phyloP scores from a whole-genome alignment of 495 filamentous ascomycete genomes.

The Hypomontagnella submonticulosa region DNA sequence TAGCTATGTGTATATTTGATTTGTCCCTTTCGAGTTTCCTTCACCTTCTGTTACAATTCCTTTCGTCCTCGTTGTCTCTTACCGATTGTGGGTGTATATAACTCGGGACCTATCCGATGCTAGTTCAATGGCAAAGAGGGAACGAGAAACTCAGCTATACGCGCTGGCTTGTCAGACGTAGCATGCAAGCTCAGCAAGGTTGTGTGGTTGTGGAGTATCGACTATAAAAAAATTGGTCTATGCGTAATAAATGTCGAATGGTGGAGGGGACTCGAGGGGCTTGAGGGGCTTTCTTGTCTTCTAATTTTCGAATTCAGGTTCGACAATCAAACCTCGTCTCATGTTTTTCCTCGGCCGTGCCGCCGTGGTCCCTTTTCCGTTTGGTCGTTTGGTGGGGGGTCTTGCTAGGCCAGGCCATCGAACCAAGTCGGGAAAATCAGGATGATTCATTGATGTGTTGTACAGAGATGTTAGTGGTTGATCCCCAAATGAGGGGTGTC shows the following conservation, averaged over 20 bases:
- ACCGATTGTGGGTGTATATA: slow-evolving; percentile 24
- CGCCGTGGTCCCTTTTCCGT: slow-evolving; percentile 37
- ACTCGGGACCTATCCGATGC: slow-evolving; percentile 19
- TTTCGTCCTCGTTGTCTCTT: slow-evolving; percentile 20
- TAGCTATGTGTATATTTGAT: slow-evolving; percentile 25
- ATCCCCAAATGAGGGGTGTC: slow-evolving; percentile 44
- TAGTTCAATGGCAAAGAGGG: slow-evolving; percentile 33
- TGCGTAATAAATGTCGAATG: slow-evolving; percentile 5
- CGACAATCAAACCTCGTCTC: slow-evolving; percentile 16
- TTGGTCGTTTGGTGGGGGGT: slow-evolving; percentile 32
- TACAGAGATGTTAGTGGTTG: slow-evolving; percentile 41
- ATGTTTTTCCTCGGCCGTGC: slow-evolving; percentile 19
- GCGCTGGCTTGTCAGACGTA: slow-evolving; percentile 29
- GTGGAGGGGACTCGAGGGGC: slow-evolving; percentile 18
- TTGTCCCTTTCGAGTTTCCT: slow-evolving; percentile 30
- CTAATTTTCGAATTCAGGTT: slow-evolving; percentile 33
- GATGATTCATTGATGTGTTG: slow-evolving; percentile 46
- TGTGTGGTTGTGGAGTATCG: slow-evolving; percentile 23
- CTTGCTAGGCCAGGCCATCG: slow-evolving; percentile 20
- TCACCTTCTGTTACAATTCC: slow-evolving; percentile 35
- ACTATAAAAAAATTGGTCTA: slow-evolving; percentile 20
- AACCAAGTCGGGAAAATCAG: slow-evolving; percentile 45
- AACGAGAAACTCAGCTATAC: slow-evolving; percentile 26
- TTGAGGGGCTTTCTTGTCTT: slow-evolving; percentile 5
- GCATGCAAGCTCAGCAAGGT: slow-evolving; percentile 28